Conservation (phyloP, 2,329 filamentous ascomycete genomes). For the Alternaria tenuissima region DNA sequence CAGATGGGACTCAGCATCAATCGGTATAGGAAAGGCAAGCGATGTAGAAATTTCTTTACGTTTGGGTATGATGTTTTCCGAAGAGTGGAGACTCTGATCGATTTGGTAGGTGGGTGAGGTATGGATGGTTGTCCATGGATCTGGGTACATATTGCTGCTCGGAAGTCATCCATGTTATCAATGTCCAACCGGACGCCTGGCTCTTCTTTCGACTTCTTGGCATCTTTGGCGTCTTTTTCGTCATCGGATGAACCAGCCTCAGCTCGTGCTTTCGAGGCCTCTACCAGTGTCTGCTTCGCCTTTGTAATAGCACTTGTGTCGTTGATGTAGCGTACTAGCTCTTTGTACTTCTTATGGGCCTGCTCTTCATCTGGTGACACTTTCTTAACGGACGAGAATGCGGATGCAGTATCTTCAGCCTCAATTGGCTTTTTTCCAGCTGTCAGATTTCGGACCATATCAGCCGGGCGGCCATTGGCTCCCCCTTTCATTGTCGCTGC, state of each 20-base stretch:
- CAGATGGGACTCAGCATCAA: constrained; percentile 59
- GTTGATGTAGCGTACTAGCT: constrained; percentile 48
- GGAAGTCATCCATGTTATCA: constrained; percentile 53
- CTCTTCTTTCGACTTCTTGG: constrained; percentile 7
- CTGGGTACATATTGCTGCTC: constrained; percentile 60
- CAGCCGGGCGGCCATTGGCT: constrained; percentile 20
- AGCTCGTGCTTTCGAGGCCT: constrained; percentile 34
- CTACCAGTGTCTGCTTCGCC: constrained; percentile 34
- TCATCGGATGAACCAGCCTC: constrained; percentile 38
- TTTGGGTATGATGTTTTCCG: constrained; percentile 54
- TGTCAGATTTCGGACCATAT: constrained; percentile 50
- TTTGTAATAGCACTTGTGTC: constrained; percentile 43
- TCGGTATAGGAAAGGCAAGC: constrained; percentile 60
- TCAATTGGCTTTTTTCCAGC: constrained; percentile 48
- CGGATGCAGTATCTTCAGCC: constrained; percentile 41
- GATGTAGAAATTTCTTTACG: constrained; percentile 57
- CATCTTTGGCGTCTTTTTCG: constrained; percentile 26
- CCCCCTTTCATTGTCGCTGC: constrained; percentile 47
- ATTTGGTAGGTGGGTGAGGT: constrained; percentile 59
- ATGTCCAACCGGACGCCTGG: constrained; percentile 40
- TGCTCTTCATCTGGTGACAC: constrained; percentile 56
- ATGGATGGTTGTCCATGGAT: constrained; percentile 59
- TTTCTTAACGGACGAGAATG: constrained; percentile 53
- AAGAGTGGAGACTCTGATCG: constrained; percentile 60
- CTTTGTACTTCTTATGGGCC: constrained; percentile 54